Evolutionary conservation across 768 basidiomycete genomes (phyloP), one percentile per base, ranked within the genome.

Genomic region (Trametes gibbosa): DNA sequence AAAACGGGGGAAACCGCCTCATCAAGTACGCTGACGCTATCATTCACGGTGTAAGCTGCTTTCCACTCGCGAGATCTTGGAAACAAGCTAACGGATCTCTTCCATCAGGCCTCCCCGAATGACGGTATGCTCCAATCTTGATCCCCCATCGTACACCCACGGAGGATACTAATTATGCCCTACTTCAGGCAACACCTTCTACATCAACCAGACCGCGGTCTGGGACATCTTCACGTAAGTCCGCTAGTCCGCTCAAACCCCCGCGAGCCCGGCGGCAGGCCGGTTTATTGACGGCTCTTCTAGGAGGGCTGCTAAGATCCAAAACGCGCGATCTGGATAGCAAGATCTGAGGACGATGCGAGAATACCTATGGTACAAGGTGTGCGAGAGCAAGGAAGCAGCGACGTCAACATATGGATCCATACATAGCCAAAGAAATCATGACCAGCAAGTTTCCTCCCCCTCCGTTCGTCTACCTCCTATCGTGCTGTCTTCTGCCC

Each of bases 21-120:
- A 77, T 84, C 59, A 82, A 84, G 68, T 84, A 84, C 59, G 77
- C 80, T 5, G 81, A 84, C 63, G 77, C 75, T 17, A 66, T 85
- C 54, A 74, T 81, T 50, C 65, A 80, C 56, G 82, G 81, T 16
- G 73, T 74, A 58, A 43, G 73, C 55, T 19, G 27, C 29, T n/a
- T 37, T 21, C 40, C 34, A 37, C 27, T 37, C 21, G 24, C 21
- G 19, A 45, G 21, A 35, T 58, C 50, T 60, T 14, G 50, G 52
- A 21, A 42, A 35, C 6, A 19, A 43, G 62, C 56, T 63, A 49
- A 59, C 58, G 24, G 47, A 49, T 48, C 46, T 53, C 34, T n/a
- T 19, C 34, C 12, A 21, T 37, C 47, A 72, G 71, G 82, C 82
- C 21, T 81, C 81, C 19, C 83, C 82, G 7, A 82, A 84, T 64